Evolutionary conservation across 768 basidiomycete species (phyloP), one percentile per base, ranked within the genome.

Genomic region (Boletus sp.): DNA sequence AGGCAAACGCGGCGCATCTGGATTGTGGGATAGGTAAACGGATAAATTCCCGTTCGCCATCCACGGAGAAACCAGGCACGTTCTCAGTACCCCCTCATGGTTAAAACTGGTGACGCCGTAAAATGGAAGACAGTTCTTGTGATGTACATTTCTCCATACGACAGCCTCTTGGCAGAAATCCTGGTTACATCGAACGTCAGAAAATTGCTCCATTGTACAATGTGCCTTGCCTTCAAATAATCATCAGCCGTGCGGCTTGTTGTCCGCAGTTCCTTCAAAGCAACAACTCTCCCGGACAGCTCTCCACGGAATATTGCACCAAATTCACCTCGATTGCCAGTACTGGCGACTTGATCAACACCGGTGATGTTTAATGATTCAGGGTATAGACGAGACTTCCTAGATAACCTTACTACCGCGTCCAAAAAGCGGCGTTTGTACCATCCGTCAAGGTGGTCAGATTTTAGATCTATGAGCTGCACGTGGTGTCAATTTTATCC

Each of bases 231-330:
- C 68, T 41, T 70, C 15, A 56, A 60, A 61, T 62, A 69, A 45
- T 46, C 43, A 19, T 57, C 65, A 32, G 68, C 10, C 44, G 53
- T 67, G 47, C 53, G 69, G 4, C 56, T 51, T 3, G 39, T 53
- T 43, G 42, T 37, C 44, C 63, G 66, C 21, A 73, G 34, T 17
- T 66, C 64, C 47, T 73, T 73, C 47, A 74, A 47, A 4, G 70
- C 72, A 13, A 74, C 70, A 21, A 56, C 47, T 48, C 58, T 68
- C 19, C 60, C 67, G 3, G 52, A 63, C 21, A 66, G 55, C 27
- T 39, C 50, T 14, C 72, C 72, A 29, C 64, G 62, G 47, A 62
- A 72, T 48, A 73, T 68, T 44, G 67, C 61, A 35, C 72, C 72
- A 53, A 68, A 75, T 3, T 66, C 67, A 34, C 72, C 72, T 30